Percentiles rank a stretch among this genome's conserved stretches.
Evolutionary conservation across 257 asterid genomes (phyloP).

Genomic region (Gynochthodes officinalis): DNA sequence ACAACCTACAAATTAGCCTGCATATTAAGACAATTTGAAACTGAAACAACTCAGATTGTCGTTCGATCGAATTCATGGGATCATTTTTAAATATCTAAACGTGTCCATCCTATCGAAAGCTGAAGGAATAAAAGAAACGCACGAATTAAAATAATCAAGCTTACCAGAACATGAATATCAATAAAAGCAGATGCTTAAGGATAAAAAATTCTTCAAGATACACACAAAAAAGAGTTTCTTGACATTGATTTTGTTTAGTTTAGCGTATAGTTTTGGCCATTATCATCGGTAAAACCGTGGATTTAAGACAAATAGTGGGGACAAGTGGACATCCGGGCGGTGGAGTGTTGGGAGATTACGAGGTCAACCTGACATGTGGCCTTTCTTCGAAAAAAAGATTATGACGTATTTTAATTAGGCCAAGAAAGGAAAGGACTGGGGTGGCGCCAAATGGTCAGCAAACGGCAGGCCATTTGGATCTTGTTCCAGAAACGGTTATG

Average conservation of each 20-base stretch:
- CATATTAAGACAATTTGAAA: no score
- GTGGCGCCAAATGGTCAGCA: constrained; percentile 23
- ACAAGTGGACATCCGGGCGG: neutral
- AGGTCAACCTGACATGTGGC: constrained; percentile 8
- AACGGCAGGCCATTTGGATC: constrained; percentile 34
- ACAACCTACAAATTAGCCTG: no score
- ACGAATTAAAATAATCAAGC: no score
- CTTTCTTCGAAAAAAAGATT: neutral
- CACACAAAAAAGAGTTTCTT: neutral
- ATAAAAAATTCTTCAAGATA: constrained; percentile 5
- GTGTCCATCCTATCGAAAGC: neutral
- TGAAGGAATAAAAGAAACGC: neutral
- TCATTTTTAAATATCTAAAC: neutral
- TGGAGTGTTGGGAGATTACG: constrained; percentile 1
- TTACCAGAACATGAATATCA: neutral
- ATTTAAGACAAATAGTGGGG: constrained; percentile 10
- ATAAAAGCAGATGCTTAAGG: constrained; percentile 1
- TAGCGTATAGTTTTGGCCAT: neutral
- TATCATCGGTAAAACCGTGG: neutral
- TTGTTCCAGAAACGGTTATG: constrained; percentile 40
- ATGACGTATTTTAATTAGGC: neutral
- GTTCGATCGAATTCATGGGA: neutral
- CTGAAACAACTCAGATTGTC: neutral
- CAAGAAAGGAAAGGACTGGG: neutral
- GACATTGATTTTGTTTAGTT: neutral